Evolutionary conservation across 106 monocot genomes (phyloP).

Genomic region (Cymbidium sinense): DNA sequence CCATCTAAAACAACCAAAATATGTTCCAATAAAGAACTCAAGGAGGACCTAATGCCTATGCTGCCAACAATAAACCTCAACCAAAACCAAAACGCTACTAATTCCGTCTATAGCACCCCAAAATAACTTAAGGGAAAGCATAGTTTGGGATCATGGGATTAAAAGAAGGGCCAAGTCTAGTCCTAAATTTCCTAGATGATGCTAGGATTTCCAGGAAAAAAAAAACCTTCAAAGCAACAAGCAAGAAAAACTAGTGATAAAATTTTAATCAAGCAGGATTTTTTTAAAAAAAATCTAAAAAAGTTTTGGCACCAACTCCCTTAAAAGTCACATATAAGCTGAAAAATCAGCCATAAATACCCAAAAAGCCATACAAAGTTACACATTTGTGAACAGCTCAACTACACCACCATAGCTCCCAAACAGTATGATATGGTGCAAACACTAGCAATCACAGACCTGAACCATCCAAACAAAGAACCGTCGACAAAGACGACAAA

Average conservation of each 20-base stretch:
- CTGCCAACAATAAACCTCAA: background rate
- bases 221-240: too few species aligned
- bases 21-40: background rate
- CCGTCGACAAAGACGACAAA: background rate
- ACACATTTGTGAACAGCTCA: slow-evolving; percentile 1
- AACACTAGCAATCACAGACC: background rate
- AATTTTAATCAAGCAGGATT: too few species aligned
- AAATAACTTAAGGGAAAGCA: background rate
- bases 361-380: background rate
- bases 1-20: slow-evolving; percentile 12
- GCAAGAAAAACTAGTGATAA: too few species aligned
- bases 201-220: too few species aligned
- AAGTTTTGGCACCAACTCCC: background rate
- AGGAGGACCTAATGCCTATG: background rate
- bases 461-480: background rate
- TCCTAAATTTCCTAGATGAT: too few species aligned
- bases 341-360: background rate
- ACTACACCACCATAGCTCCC: background rate
- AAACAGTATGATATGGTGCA: background rate
- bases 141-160: background rate
- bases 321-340: background rate
- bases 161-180: too few species aligned
- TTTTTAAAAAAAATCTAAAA: too few species aligned
- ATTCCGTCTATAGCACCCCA: background rate
- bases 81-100: background rate